Evolutionary conservation across 495 filamentous ascomycete genomes (phyloP).

Genomic region (Tuber calosporum): DNA sequence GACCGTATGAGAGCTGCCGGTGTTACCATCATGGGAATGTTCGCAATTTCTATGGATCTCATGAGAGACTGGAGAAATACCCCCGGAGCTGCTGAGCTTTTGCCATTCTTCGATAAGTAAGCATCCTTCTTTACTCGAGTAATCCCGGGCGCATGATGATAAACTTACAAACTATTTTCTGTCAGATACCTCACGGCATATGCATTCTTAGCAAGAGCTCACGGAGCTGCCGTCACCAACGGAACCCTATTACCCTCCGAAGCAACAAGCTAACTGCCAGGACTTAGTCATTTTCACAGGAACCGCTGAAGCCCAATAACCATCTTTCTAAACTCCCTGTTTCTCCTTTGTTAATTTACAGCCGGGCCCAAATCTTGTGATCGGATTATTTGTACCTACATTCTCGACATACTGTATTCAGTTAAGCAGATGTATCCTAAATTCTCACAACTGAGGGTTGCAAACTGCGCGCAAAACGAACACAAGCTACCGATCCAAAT

Average conservation of each 20-base stretch:
- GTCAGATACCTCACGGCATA: slow-evolving; percentile 46
- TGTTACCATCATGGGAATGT: slow-evolving; percentile 58
- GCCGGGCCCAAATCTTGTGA: neutral
- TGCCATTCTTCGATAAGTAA: slow-evolving; percentile 61
- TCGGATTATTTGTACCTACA: neutral
- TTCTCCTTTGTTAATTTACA: neutral
- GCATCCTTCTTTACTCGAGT: slow-evolving; percentile 5
- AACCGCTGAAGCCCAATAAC: neutral
- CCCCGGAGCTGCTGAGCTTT: slow-evolving; percentile 56
- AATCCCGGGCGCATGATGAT: neutral
- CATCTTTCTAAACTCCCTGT: neutral
- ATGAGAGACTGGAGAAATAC: slow-evolving; percentile 72
- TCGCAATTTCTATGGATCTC: slow-evolving; percentile 62
- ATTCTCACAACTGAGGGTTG: neutral
- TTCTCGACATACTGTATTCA: neutral
- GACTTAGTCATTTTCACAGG: neutral
- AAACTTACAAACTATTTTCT: slow-evolving; percentile 8
- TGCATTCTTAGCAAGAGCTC: slow-evolving; percentile 46
- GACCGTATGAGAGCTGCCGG: slow-evolving; percentile 59
- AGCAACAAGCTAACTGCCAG: slow-evolving; percentile 21
- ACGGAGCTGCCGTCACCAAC: slow-evolving; percentile 45
- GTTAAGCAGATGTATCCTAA: neutral
- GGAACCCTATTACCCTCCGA: slow-evolving; percentile 48
- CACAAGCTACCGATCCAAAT: neutral
- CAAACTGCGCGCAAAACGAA: neutral